Evolutionary conservation across 2,329 filamentous ascomycete genomes (phyloP).

Genomic region (Sclerotinia sclerotiorum): DNA sequence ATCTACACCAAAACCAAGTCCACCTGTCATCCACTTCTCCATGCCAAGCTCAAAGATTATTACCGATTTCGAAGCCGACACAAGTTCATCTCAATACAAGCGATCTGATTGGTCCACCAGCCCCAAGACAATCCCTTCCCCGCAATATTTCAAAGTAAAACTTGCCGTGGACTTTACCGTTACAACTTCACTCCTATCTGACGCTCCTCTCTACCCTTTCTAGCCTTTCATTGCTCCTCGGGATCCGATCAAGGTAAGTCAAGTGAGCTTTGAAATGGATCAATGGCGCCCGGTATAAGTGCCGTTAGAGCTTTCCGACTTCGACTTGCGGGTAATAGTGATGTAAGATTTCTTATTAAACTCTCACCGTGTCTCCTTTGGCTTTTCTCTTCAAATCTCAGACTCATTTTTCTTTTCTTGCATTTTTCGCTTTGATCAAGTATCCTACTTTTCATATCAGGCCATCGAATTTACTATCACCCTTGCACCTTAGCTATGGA

Average conservation of each 20-base stretch:
- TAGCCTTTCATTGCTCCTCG: not conserved
- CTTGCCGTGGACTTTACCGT: constrained; percentile 21
- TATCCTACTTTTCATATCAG: not conserved
- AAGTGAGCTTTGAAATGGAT: not conserved
- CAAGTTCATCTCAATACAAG: constrained; percentile 11
- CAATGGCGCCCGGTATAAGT: constrained; percentile 10
- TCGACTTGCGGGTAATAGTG: not conserved
- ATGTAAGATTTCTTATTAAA: constrained; percentile 14
- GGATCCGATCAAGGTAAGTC: constrained; percentile 15
- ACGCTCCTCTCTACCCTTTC: not conserved
- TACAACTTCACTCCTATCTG: not conserved
- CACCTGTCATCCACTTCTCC: constrained; percentile 13
- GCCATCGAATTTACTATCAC: not conserved
- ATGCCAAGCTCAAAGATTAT: not conserved
- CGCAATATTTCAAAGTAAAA: constrained; percentile 16
- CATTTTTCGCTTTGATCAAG: not conserved
- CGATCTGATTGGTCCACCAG: not conserved
- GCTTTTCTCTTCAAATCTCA: not conserved
- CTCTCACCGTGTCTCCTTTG: not conserved
- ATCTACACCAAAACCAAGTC: not conserved
- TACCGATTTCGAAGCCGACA: constrained; percentile 27
- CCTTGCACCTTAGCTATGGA: constrained; percentile 28
- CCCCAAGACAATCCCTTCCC: not conserved
- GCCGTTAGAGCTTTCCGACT: constrained; percentile 5
- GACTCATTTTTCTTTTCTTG: not conserved